Percentiles rank a stretch among this genome's conserved stretches.
Conservation (phyloP, 768 basidiomycete species). For the Lactarius tabidus region DNA sequence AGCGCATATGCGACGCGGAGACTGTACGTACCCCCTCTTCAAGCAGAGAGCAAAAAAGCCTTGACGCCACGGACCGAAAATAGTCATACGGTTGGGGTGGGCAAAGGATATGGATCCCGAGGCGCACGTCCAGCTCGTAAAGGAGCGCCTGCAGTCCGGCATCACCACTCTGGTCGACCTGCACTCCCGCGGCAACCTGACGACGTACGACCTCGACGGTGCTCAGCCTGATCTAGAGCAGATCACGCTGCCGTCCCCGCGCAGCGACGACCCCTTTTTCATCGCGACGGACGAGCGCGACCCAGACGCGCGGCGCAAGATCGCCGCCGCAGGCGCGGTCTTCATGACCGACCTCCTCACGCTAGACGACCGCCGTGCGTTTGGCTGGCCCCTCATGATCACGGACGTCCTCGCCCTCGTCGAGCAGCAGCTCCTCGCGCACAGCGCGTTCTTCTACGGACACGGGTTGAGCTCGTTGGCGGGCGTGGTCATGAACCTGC, state of each 20-base stretch:
- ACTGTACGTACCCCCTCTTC: conserved; percentile 32
- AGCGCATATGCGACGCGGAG: conserved; percentile 43
- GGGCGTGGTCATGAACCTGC: conserved; percentile 39
- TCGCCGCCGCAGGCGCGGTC: conserved; percentile 37
- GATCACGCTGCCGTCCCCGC: conserved; percentile 4
- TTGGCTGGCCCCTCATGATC: conserved; percentile 42
- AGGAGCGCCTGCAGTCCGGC: conserved; percentile 30
- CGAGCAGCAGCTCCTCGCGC: conserved; percentile 39
- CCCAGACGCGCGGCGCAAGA: conserved; percentile 31
- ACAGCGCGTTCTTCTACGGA: conserved; percentile 38
- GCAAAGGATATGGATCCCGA: conserved; percentile 36
- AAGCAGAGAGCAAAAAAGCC: too few species aligned
- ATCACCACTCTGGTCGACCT: conserved; percentile 29
- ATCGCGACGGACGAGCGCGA: conserved; percentile 44
- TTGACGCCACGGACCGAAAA: too few species aligned
- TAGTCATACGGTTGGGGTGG: conserved; percentile 35
- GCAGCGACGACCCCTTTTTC: conserved; percentile 28
- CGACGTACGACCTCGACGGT: conserved; percentile 17
- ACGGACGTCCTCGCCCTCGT: conserved; percentile 42
- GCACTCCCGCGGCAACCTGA: not conserved
- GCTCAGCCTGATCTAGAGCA: conserved; percentile 14
- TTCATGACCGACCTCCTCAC: conserved; percentile 42
- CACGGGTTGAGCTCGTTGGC: conserved; percentile 39
- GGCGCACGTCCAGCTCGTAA: conserved; percentile 37
- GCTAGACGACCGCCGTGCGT: conserved; percentile 36